Evolutionary conservation across 495 filamentous ascomycete species (phyloP), one percentile per base, ranked within the genome.

Genomic region (Neurospora sp.): DNA sequence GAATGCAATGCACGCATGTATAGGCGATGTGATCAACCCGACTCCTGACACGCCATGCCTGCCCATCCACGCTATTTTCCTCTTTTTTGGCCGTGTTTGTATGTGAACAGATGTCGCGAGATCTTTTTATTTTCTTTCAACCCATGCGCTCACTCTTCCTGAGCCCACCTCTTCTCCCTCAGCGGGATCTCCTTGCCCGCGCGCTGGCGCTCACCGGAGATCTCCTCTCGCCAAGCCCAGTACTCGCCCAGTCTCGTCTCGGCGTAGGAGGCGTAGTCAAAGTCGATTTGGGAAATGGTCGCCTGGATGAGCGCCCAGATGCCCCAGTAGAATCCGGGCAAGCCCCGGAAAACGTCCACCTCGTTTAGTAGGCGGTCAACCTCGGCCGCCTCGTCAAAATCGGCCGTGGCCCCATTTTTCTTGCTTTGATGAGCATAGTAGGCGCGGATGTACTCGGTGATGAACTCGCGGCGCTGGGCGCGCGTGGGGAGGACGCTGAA

Each of bases 221-320:
- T 76, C 80, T 94, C 92, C 14, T 85, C 89, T 73, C 93, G 90
- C 96, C 96, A 99, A n/a, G 90, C 93, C 86, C 90, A 97, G 81
- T 98, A 99, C 84, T 99, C 96, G 45, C 92, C 92, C 9, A 99
- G 84, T 71, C 96, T 86, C 5, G 91, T 78, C 79, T 97, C 93
- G 31, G 95, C 96, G 82, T 98, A 99, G 35, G 87, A 86, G 42
- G 93, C 93, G 76, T 98, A 99, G 81, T 99, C 94, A 77, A 99
- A 99, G 79, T 98, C 94, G 75, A 99, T 98, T 72, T 95, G 89
- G 5, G 92, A 95, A 74, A 99, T 98, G 20, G 89, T 92, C 2
- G 94, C 93, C 83, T 99, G 96, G 77, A 99, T 98, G 69, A 98
- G 86, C 9, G 94, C 92, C 96, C 96, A 98, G 69, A 97, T 92